phyloP scores from a whole-genome alignment of 1,284 basidiomycete species.

The Amylostereum areolatum region DNA sequence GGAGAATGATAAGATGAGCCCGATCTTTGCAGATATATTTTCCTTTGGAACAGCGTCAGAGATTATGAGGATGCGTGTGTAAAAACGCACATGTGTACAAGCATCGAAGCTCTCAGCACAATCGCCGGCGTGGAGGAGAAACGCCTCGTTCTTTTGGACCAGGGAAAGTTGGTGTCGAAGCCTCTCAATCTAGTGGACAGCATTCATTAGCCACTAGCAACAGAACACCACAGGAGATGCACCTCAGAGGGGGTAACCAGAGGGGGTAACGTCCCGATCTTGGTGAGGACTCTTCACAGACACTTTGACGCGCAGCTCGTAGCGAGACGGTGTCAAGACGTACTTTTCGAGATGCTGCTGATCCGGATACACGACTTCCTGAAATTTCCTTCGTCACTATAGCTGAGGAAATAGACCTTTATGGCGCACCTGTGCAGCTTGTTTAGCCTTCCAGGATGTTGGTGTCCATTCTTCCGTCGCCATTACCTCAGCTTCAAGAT shows the following conservation, averaged over 20 bases:
- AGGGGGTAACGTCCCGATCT: slow-evolving; percentile 75
- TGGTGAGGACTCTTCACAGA: slow-evolving; percentile 59
- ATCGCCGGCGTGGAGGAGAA: slow-evolving; percentile 94
- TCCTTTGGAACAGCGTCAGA: slow-evolving; percentile 39
- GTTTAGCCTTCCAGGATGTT: neutral
- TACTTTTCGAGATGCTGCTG: neutral
- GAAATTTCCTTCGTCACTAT: neutral
- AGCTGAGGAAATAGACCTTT: neutral
- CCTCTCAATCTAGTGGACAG: slow-evolving; percentile 70
- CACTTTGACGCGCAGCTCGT: neutral
- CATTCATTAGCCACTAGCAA: neutral
- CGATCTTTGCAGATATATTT: slow-evolving; percentile 92
- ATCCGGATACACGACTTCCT: neutral
- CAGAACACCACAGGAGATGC: slow-evolving; percentile 12
- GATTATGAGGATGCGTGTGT: neutral
- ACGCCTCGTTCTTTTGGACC: slow-evolving; percentile 86
- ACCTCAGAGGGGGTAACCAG: slow-evolving; percentile 89
- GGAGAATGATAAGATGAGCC: slow-evolving; percentile 92
- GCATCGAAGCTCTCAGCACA: slow-evolving; percentile 94
- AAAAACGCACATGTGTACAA: slow-evolving; percentile 68
- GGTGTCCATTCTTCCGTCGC: neutral
- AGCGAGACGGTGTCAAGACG: neutral
- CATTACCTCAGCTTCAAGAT: neutral
- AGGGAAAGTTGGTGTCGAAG: slow-evolving; percentile 73
- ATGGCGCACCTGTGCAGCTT: neutral